phyloP scores from a whole-genome alignment of 371 early-diverging fungal genomes.

The Umbelopsis sp. region DNA sequence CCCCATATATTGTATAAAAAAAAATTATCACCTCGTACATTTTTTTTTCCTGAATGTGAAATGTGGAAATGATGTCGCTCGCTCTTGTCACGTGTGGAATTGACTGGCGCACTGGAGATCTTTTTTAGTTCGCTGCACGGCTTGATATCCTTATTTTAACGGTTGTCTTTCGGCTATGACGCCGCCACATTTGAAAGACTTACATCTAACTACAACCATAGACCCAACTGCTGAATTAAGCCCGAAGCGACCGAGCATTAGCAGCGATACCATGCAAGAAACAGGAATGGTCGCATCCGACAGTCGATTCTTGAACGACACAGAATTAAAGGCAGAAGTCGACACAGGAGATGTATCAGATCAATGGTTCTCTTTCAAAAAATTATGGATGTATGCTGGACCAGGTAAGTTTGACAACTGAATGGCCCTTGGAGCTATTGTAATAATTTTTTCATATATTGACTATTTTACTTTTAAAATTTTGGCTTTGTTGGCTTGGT shows the following conservation, averaged over 20 bases:
- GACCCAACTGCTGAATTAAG: not conserved
- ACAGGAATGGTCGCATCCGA: not conserved
- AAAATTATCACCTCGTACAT: too few species aligned
- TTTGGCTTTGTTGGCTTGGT: not conserved
- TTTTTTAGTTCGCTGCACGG: not conserved
- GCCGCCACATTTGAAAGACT: not conserved
- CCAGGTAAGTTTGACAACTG: slow-evolving; percentile 39
- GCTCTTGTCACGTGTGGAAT: not conserved
- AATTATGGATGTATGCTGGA: slow-evolving; percentile 54
- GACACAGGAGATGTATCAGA: slow-evolving; percentile 34
- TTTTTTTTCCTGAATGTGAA: too few species aligned
- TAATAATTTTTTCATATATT: not conserved
- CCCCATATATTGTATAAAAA: too few species aligned
- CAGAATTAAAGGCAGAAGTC: slow-evolving; percentile 39
- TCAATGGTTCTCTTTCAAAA: slow-evolving; percentile 44
- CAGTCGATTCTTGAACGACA: slow-evolving; percentile 17
- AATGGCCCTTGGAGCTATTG: too few species aligned
- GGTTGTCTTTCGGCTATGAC: not conserved
- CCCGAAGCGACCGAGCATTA: not conserved
- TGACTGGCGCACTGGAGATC: not conserved
- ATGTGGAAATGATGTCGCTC: too few species aligned
- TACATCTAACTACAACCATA: not conserved
- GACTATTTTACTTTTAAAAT: not conserved
- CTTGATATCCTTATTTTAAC: not conserved
- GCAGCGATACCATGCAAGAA: not conserved